Base-by-base conservation (phyloP, 2,329 filamentous ascomycete species). In the Fusarium dlaminii region DNA sequence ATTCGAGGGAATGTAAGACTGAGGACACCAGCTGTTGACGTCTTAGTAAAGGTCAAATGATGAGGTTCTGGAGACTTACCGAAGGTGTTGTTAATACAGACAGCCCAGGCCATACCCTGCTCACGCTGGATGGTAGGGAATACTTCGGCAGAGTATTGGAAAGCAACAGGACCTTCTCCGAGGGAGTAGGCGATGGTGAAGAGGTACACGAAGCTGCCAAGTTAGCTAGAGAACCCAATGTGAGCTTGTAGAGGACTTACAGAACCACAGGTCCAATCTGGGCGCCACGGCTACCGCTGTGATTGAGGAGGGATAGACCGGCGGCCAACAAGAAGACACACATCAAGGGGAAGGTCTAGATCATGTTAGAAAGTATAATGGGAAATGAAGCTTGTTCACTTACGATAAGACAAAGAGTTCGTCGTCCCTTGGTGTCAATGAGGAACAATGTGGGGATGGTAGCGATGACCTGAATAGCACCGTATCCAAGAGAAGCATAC, bases 51-150 rank as follows among this genome's bases (percentile, higher is more conserved):
- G 54, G 1, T 3, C n/a, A 14, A 18, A 27, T 3, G 11, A 32
- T 8, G 12, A 0, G 10, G 0, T 6, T 4, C 6, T 2, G 8
- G 6, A 0, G n/a, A 20, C 65, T 67, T 39, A 79, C 77, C 77
- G 18, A 79, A 79, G 14, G 76, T 75, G 75, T 82, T 82, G 66
- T 81, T 83, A 22, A 81, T 81, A 66, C 80, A 80, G 8, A 82
- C 81, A 32, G 81, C 81, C 80, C 81, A 83, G 1, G 81, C 81
- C 81, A 83, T 83, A 46, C 81, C 81, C 46, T 83, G 77, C 72
- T 83, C 81, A 64, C 81, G 80, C 71, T 83, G 80, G 8, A 82
- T 82, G 30, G 81, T 80, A 5, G 82, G 82, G 54, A 83, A 83
- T 8, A 81, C 81, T 72, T 83, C 82, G 8, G 82, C 82, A 22